Conservation (phyloP, 2,329 filamentous ascomycete species). For the Aaosphaeria pasadenensis region DNA sequence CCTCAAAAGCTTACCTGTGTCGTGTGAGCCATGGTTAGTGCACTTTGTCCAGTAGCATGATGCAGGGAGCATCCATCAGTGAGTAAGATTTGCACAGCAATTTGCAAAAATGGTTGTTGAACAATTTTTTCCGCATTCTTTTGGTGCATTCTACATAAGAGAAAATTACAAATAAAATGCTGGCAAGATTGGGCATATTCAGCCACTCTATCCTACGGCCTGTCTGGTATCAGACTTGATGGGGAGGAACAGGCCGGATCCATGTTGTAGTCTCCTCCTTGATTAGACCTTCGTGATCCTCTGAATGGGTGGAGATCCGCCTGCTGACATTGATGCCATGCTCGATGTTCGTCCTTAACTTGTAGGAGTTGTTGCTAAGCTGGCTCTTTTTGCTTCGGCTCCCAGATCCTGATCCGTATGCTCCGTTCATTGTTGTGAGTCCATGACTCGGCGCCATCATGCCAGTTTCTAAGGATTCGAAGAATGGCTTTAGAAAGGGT, state of each 20-base stretch:
- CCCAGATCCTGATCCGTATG: not conserved
- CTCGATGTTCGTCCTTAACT: not conserved
- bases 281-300: not conserved
- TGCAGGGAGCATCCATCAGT: no score
- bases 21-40: no score
- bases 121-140: no score
- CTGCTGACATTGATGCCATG: slow-evolving; percentile 2
- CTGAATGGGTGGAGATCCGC: slow-evolving; percentile 2
- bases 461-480: slow-evolving; percentile 4
- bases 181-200: no score
- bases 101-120: no score
- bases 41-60: no score
- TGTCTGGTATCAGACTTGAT: not conserved
- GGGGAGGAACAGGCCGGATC: not conserved
- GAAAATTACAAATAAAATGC: no score
- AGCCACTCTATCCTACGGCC: no score
- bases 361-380: not conserved
- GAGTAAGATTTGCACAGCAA: no score
- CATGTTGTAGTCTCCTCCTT: slow-evolving; percentile 1
- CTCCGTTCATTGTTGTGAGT: not conserved
- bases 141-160: no score
- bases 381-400: slow-evolving; percentile 2
- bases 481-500: slow-evolving; percentile 5
- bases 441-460: slow-evolving; percentile 3
- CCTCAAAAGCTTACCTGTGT: no score